phyloP scores from a whole-genome alignment of 2,329 filamentous ascomycete genomes.

The Diaporthe sp. region DNA sequence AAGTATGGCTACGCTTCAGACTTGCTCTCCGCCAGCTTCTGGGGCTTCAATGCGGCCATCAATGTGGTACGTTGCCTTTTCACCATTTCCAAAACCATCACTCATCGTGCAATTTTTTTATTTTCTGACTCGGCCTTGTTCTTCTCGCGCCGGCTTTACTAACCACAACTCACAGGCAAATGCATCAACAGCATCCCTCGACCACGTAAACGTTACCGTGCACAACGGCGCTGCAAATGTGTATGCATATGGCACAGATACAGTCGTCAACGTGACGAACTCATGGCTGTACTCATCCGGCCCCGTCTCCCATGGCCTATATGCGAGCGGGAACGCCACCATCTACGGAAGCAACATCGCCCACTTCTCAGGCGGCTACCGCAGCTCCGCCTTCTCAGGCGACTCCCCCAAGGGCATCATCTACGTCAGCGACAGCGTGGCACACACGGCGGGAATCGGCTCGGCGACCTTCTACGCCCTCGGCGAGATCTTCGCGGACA shows the following conservation, averaged over 20 bases:
- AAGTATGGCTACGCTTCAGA: constrained; percentile 45
- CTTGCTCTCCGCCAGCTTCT: constrained; percentile 17
- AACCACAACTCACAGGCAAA: constrained; percentile 38
- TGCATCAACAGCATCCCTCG: constrained; percentile 39
- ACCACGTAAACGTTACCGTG: constrained; percentile 44
- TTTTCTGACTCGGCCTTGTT: neutral
- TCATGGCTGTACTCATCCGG: constrained; percentile 46
- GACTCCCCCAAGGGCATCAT: constrained; percentile 44
- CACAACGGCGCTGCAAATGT: constrained; percentile 48
- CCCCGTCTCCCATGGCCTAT: constrained; percentile 45
- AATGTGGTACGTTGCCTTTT: constrained; percentile 36
- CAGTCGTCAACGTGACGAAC: constrained; percentile 41
- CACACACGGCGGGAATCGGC: constrained; percentile 44
- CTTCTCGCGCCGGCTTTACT: neutral
- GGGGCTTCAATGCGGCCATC: constrained; percentile 44
- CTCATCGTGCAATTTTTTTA: neutral
- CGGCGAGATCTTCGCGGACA: constrained; percentile 40
- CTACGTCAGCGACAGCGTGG: constrained; percentile 42
- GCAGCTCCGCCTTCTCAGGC: constrained; percentile 46
- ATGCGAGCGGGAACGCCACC: constrained; percentile 46
- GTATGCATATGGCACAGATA: constrained; percentile 44
- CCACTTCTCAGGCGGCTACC: constrained; percentile 44
- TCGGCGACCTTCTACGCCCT: constrained; percentile 46
- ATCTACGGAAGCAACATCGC: constrained; percentile 40
- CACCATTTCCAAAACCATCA: neutral